Conservation (phyloP, 2,329 filamentous ascomycete genomes). For the Davidsoniella eucalypti region DNA sequence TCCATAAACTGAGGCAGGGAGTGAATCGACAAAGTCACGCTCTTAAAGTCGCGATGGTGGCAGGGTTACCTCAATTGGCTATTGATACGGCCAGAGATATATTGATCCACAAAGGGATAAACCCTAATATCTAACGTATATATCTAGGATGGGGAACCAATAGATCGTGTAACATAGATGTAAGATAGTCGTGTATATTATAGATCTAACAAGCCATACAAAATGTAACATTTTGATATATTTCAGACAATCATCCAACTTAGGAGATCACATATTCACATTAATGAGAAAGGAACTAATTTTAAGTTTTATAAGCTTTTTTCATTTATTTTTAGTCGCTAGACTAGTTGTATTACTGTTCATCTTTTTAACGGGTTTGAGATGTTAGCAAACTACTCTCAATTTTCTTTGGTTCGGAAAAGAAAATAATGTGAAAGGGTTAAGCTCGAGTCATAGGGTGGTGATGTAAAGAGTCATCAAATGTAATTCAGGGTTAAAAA, state of each 20-base stretch:
- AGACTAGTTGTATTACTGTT: constrained; percentile 1
- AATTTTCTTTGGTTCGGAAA: background rate
- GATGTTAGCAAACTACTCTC: constrained; percentile 7
- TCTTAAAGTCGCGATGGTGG: constrained; percentile 80
- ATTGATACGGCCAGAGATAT: constrained; percentile 50
- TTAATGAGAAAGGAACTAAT: background rate
- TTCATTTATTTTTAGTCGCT: constrained; percentile 13
- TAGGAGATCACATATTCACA: background rate
- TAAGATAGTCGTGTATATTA: background rate
- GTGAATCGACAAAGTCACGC: constrained; percentile 82
- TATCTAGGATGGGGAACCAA: too few relatives aligned
- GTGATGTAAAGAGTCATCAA: constrained; percentile 42
- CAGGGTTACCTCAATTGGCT: constrained; percentile 60
- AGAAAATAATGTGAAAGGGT: background rate
- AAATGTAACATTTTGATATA: background rate
- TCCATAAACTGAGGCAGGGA: constrained; percentile 65
- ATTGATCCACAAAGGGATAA: constrained; percentile 20
- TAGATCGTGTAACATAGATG: background rate
- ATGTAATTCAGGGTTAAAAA: constrained; percentile 49
- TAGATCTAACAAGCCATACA: background rate
- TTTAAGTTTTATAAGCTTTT: constrained; percentile 19
- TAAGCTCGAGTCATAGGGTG: constrained; percentile 35
- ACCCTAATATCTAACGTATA: background rate
- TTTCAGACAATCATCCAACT: too few relatives aligned
- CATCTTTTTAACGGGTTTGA: background rate